Percentiles rank a stretch among this genome's conserved stretches.
Conservation (phyloP, 2,329 filamentous ascomycete species). For the Botrytis pseudocinerea region DNA sequence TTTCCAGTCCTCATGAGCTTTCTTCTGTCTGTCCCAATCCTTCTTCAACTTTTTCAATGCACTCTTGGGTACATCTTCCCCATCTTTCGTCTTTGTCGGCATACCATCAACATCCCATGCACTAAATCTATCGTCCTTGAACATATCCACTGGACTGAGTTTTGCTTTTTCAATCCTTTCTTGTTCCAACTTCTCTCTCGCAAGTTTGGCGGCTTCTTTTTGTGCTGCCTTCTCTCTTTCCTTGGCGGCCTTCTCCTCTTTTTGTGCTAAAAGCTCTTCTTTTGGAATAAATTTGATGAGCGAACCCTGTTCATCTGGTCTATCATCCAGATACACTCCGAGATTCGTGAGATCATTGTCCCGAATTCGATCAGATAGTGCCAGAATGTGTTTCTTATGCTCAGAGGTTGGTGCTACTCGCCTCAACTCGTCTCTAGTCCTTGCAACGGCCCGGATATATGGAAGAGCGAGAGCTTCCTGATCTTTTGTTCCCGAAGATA, state of each 20-base stretch:
- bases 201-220: constrained; percentile 42
- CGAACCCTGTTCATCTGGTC: constrained; percentile 61
- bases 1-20: constrained; percentile 67
- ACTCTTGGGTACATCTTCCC: constrained; percentile 78
- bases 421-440: constrained; percentile 50
- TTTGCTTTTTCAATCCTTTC: constrained; percentile 54
- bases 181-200: constrained; percentile 51
- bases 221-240: constrained; percentile 61
- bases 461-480: constrained; percentile 55
- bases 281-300: constrained; percentile 68
- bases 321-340: constrained; percentile 84
- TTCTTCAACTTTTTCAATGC: constrained; percentile 81
- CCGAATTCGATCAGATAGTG: constrained; percentile 76
- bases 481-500: constrained; percentile 50
- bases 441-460: constrained; percentile 52
- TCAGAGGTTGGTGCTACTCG: constrained; percentile 52
- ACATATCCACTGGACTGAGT: constrained; percentile 56
- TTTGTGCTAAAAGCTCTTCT: constrained; percentile 56
- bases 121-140: constrained; percentile 62
- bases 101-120: constrained; percentile 83
- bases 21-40: constrained; percentile 89
- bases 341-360: constrained; percentile 79
- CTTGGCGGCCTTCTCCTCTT: constrained; percentile 59
- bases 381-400: constrained; percentile 70
- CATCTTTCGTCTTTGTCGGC: constrained; percentile 74